phyloP scores from a whole-genome alignment of 768 basidiomycete genomes.

The Plicaturopsis crispa region DNA sequence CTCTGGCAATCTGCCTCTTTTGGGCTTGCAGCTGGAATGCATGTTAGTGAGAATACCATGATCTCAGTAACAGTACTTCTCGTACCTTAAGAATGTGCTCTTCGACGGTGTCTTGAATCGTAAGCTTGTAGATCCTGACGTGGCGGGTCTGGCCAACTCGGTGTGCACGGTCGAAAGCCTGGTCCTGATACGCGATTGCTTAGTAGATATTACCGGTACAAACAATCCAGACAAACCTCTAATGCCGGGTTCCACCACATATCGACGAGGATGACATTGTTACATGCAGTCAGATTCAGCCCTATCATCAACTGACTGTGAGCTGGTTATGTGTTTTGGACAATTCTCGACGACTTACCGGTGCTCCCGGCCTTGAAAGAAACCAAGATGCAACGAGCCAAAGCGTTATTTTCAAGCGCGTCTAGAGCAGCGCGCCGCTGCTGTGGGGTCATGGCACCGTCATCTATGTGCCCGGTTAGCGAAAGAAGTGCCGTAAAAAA shows the following conservation, averaged over 20 bases:
- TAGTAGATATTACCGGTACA: conserved; percentile 6
- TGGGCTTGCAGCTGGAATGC: too few relatives aligned
- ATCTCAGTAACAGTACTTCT: too few relatives aligned
- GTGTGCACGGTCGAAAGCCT: conserved; percentile 90
- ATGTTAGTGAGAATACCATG: too few relatives aligned
- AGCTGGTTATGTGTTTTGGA: not conserved
- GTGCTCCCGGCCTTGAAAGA: conserved; percentile 96
- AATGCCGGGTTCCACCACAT: conserved; percentile 94
- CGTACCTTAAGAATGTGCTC: conserved; percentile 71
- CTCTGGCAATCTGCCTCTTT: too few relatives aligned
- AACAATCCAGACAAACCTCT: conserved; percentile 47
- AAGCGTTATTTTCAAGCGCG: conserved; percentile 55
- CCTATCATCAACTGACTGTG: conserved; percentile 31
- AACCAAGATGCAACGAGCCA: conserved; percentile 75
- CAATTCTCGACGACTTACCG: conserved; percentile 55
- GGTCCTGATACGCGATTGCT: conserved; percentile 43
- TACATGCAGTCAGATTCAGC: conserved; percentile 87
- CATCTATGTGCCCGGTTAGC: conserved; percentile 51
- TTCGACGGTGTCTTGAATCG: conserved; percentile 81
- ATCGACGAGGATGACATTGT: conserved; percentile 89
- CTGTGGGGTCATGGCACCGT: conserved; percentile 76
- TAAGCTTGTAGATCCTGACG: conserved; percentile 87
- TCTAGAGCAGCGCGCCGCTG: conserved; percentile 71
- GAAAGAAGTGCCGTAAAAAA: too few relatives aligned
- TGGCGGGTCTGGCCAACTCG: conserved; percentile 82